These are phyloP conservation scores for Saturnispora kantuleensis DNA, from an alignment of 805 yeast genomes.

Conservation along the genomic window DNA sequence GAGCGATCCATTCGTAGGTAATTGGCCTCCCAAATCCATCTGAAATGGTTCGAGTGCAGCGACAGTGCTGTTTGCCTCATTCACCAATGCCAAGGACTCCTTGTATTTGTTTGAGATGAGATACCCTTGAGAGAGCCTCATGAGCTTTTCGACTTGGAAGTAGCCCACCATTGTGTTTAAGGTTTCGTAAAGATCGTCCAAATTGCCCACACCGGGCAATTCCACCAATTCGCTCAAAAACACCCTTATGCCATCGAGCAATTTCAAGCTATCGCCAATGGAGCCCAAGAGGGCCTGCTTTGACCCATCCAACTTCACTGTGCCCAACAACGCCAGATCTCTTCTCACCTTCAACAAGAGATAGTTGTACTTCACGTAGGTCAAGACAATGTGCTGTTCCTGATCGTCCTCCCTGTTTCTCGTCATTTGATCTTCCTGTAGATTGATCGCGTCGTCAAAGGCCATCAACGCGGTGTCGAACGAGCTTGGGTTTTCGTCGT, in stretches of 20 bases:
- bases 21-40: slow-evolving; percentile 24
- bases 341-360: slow-evolving; percentile 62
- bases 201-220: slow-evolving; percentile 87
- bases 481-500: slow-evolving; percentile 31
- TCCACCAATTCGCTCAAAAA: slow-evolving; percentile 56
- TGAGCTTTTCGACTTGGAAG: slow-evolving; percentile 36
- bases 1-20: slow-evolving; percentile 32
- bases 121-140: slow-evolving; percentile 37
- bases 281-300: slow-evolving; percentile 21
- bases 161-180: slow-evolving; percentile 40
- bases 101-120: slow-evolving; percentile 30
- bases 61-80: slow-evolving; percentile 20
- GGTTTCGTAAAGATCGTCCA: slow-evolving; percentile 52
- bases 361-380: slow-evolving; percentile 64
- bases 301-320: slow-evolving; percentile 14
- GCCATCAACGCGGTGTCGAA: slow-evolving; percentile 49
- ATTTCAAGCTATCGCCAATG: slow-evolving; percentile 36
- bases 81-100: slow-evolving; percentile 39
- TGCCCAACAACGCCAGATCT: slow-evolving; percentile 39
- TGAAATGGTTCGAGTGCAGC: slow-evolving; percentile 3
- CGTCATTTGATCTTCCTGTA: slow-evolving; percentile 46
- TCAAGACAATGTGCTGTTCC: slow-evolving; percentile 61
- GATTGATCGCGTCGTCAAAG: slow-evolving; percentile 63
- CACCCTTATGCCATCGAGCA: slow-evolving; percentile 40
- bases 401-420: slow-evolving; percentile 44